Evolutionary conservation across 1,284 basidiomycete genomes (phyloP), one percentile per base, ranked within the genome.

Genomic region (Boletellus deceptivus): DNA sequence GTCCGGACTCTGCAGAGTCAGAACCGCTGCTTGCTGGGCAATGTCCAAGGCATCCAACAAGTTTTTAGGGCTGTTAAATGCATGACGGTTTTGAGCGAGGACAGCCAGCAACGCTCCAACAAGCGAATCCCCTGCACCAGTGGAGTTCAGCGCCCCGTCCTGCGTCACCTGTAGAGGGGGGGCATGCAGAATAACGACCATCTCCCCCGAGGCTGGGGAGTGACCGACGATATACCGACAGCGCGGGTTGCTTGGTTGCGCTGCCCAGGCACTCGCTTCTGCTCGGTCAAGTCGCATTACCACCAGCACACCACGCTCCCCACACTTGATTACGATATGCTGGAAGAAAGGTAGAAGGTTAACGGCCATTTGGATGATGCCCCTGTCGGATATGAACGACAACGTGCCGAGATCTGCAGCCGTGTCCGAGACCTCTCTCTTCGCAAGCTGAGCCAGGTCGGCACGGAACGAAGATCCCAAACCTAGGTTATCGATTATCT

Each of bases 41-140:
- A 70, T 63, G 17, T 64, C 63, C 5, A 91, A 70, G 2, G 74
- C 63, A 14, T 61, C 58, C 2, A 72, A 70, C 50, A 89, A 58
- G 4, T 67, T 59, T 10, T 58, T 53, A 14, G 77, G 76, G 51
- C 73, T 66, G n/a, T 71, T 65, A 54, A 88, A 82, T 9, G 71
- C 63, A 10, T 57, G 57, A 14, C 73, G 76, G 40, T 75, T 64
- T 20, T 72, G 67, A 5, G 76, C 69, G 13, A 91, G 64, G 20
- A 71, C 68, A 1, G 87, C 83, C 17, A 90, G 68, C 18, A 94
- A 63, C 0, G 85, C 79, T 8, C 92, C 93, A 4, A 91, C 91
- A 18, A 95, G 79, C 3, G 91, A 86, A 69, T 98, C 93, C 0
- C 94, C 94, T 2, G 91, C 93, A 3, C 94, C 94, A 0, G 93